A percentile compares a stretch with the other conserved stretches of the same genome.
Conservation (phyloP, 305 asterid species). For the Fraxinus sp. region DNA sequence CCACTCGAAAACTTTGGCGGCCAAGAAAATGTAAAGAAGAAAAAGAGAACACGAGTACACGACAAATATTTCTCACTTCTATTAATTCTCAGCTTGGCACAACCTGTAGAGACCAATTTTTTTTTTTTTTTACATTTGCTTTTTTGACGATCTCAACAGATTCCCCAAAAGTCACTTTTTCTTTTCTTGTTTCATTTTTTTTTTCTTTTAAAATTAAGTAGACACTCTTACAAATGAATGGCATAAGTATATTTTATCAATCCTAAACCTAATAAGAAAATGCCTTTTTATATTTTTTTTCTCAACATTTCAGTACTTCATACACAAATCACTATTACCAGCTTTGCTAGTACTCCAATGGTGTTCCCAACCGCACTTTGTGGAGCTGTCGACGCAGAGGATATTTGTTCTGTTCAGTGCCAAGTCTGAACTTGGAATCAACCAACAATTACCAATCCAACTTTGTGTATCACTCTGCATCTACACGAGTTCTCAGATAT, state of each 20-base stretch:
- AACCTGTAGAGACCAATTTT: slow-evolving; percentile 34
- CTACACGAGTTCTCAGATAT: slow-evolving; percentile 36
- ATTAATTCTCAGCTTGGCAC: background rate
- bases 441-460: slow-evolving; percentile 64
- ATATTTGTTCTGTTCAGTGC: slow-evolving; percentile 35
- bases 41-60: background rate
- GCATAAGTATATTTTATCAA: slow-evolving; percentile 20
- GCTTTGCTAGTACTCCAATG: slow-evolving; percentile 13
- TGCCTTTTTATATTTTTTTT: slow-evolving; percentile 13
- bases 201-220: slow-evolving; percentile 14
- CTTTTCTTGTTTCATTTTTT: background rate
- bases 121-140: slow-evolving; percentile 45
- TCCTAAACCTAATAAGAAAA: slow-evolving; percentile 26
- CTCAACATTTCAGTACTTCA: slow-evolving; percentile 14
- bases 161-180: slow-evolving; percentile 15
- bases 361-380: slow-evolving; percentile 28
- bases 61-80: background rate
- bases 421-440: slow-evolving; percentile 67
- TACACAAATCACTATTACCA: slow-evolving; percentile 27
- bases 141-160: slow-evolving; percentile 36
- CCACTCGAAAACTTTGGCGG: background rate
- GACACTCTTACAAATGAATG: slow-evolving; percentile 26
- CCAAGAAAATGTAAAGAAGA: background rate
- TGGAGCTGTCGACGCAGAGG: slow-evolving; percentile 29
- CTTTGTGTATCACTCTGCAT: slow-evolving; percentile 35